Evolutionary conservation across 805 yeast genomes (phyloP), one percentile per base, ranked within the genome.

Genomic region (Starmerella vaccinii): DNA sequence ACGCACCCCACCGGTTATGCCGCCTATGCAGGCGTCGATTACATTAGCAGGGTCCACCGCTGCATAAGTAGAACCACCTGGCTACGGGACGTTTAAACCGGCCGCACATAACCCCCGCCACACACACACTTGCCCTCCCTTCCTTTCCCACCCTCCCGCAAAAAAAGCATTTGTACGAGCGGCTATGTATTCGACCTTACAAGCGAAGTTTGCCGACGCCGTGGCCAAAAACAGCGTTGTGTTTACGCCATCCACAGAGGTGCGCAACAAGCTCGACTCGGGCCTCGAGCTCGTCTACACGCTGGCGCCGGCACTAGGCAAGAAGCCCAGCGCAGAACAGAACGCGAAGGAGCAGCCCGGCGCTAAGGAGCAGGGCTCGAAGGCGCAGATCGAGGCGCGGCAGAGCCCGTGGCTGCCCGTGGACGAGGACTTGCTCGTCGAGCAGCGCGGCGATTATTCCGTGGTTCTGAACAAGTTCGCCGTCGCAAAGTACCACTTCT

Each of bases 391-490:
- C 23, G 47, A 33, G 24, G 18, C 38, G 12, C 46, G 46, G n/a
- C 47, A 22, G 22, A 60, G 87, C 61, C 97, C 97, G 2, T 90
- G 92, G 68, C 74, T 75, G 45, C 75, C 78, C 19, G 90, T 95
- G 0, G 95, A 85, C 58, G 84, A 84, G 5, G 81, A 78, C 52
- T 68, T 89, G 40, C 77, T 87, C 0, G 73, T 89, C 8, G 59
- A 77, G 23, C 73, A 74, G 9, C 72, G 73, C 42, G 72, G 70
- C 4, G 68, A 76, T 26, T 77, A 82, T 61, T 72, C 79, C 56
- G 65, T 90, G 30, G 77, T 90, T 5, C 74, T 87, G 58, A 90
- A 90, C 72, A 92, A 90, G 66, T 92, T 76, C 66, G 95, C 97
- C 9, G 81, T 89, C 34, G 76, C 82, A 4, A 78, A 84, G 40